These are phyloP conservation scores for Pseudogymnoascus sp. DNA, from an alignment of 2,329 filamentous ascomycete species.

Conservation along the genomic window DNA sequence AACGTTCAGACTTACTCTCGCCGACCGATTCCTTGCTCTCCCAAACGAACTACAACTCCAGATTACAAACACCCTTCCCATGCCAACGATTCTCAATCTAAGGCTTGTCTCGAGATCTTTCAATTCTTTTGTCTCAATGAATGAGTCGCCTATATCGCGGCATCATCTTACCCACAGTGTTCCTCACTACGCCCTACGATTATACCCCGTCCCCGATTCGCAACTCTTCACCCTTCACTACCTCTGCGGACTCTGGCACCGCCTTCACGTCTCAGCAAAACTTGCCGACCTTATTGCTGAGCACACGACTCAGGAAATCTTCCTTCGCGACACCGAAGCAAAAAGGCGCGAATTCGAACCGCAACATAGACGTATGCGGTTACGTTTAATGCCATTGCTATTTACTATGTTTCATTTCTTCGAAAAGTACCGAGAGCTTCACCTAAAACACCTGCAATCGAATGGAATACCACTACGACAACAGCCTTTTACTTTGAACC, in stretches of 20 bases:
- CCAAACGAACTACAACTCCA: slow-evolving; percentile 57
- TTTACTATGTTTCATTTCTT: slow-evolving; percentile 64
- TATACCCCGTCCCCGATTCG: slow-evolving; percentile 48
- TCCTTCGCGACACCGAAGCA: slow-evolving; percentile 48
- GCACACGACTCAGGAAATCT: slow-evolving; percentile 59
- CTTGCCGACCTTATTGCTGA: slow-evolving; percentile 54
- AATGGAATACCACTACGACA: slow-evolving; percentile 40
- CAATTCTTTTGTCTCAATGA: slow-evolving; percentile 51
- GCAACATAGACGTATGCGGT: slow-evolving; percentile 56
- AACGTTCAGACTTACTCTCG: slow-evolving; percentile 36
- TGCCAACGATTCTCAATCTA: slow-evolving; percentile 53
- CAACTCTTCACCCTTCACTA: slow-evolving; percentile 49
- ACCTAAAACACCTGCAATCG: slow-evolving; percentile 48
- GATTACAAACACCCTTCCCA: slow-evolving; percentile 51
- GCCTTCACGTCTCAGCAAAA: slow-evolving; percentile 56
- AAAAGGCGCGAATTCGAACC: slow-evolving; percentile 51
- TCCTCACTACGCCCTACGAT: slow-evolving; percentile 50
- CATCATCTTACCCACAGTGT: slow-evolving; percentile 53
- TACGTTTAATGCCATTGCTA: slow-evolving; percentile 53
- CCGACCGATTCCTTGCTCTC: slow-evolving; percentile 49
- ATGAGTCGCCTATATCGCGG: slow-evolving; percentile 54
- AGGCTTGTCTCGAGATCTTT: slow-evolving; percentile 51
- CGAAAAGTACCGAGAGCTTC: slow-evolving; percentile 53
- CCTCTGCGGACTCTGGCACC: slow-evolving; percentile 57
- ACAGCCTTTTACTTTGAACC: slow-evolving; percentile 52